phyloP scores from a whole-genome alignment of 208 protist genomes.

The Strigomonas oncopelti region DNA sequence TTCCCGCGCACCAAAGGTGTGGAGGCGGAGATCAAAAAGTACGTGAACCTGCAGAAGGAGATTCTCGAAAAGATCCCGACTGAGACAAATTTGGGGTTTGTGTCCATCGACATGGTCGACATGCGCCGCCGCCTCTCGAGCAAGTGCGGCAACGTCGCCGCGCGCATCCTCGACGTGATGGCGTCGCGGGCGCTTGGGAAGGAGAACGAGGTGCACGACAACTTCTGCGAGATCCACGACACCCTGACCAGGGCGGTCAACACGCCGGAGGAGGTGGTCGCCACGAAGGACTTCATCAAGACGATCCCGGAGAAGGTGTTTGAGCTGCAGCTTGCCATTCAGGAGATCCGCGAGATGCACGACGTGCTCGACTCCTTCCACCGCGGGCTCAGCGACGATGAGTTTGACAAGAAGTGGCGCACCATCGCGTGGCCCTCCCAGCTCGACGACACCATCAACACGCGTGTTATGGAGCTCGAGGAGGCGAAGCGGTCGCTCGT shows the following conservation, averaged over 20 bases:
- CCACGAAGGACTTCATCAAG: slow-evolving; percentile 87
- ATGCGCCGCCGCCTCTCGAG: slow-evolving; percentile 58
- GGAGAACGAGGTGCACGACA: slow-evolving; percentile 58
- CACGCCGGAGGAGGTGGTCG: slow-evolving; percentile 87
- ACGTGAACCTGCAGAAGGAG: slow-evolving; percentile 49
- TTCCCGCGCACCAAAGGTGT: slow-evolving; percentile 67
- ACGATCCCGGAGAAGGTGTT: slow-evolving; percentile 84
- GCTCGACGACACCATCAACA: slow-evolving; percentile 87
- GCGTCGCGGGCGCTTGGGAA: slow-evolving; percentile 65
- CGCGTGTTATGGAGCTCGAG: slow-evolving; percentile 88
- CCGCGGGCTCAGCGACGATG: slow-evolving; percentile 81
- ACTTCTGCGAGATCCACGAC: slow-evolving; percentile 66
- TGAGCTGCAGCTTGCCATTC: slow-evolving; percentile 71
- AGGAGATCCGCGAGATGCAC: slow-evolving; percentile 76
- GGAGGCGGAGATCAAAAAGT: slow-evolving; percentile 71
- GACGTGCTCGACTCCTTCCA: slow-evolving; percentile 91
- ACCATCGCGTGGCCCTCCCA: slow-evolving; percentile 87
- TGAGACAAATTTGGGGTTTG: slow-evolving; percentile 67
- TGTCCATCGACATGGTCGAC: slow-evolving; percentile 77
- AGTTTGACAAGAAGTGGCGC: slow-evolving; percentile 92
- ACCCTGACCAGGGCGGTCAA: slow-evolving; percentile 65
- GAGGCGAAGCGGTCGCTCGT: slow-evolving; percentile 87
- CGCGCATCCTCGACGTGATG: slow-evolving; percentile 72
- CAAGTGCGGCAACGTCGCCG: slow-evolving; percentile 71
- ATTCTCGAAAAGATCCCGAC: slow-evolving; percentile 64